phyloP scores from a whole-genome alignment of 495 filamentous ascomycete species.

The Melanomma pulvis-pyrius region DNA sequence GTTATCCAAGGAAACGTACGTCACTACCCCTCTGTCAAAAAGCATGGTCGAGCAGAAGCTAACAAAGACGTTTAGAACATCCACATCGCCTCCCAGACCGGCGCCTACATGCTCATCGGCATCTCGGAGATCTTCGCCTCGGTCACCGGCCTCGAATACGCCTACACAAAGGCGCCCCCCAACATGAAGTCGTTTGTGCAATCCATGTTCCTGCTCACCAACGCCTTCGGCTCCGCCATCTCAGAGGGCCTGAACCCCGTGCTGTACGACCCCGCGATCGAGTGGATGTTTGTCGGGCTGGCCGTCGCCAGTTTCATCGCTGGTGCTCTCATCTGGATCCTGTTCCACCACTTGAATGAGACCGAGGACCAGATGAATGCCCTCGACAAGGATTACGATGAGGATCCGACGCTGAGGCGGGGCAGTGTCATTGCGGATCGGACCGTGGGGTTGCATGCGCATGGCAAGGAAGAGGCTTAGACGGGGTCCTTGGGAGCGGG shows the following conservation, averaged over 20 bases:
- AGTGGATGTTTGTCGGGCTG: slow-evolving; percentile 51
- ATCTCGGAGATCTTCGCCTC: slow-evolving; percentile 71
- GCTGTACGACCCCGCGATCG: slow-evolving; percentile 61
- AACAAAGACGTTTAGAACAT: slow-evolving; percentile 28
- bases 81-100: slow-evolving; percentile 49
- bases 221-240: slow-evolving; percentile 51
- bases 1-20: slow-evolving; percentile 27
- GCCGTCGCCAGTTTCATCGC: slow-evolving; percentile 34
- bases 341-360: slow-evolving; percentile 43
- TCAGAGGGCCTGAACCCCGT: slow-evolving; percentile 61
- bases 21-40: slow-evolving; percentile 44
- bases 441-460: neutral
- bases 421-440: slow-evolving; percentile 3
- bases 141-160: slow-evolving; percentile 72
- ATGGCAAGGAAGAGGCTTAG: neutral
- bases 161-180: slow-evolving; percentile 69
- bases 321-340: slow-evolving; percentile 38
- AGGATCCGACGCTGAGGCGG: slow-evolving; percentile 13
- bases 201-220: slow-evolving; percentile 65
- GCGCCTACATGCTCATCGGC: slow-evolving; percentile 58
- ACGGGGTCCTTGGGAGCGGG: neutral
- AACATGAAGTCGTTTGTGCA: slow-evolving; percentile 72
- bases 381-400: slow-evolving; percentile 31
- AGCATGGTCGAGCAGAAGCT: slow-evolving; percentile 32
- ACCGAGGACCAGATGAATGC: slow-evolving; percentile 41